Evolutionary conservation across 1,139 yeast genomes (phyloP), one percentile per base, ranked within the genome.

Genomic region (Schwanniomyces etchellsii): DNA sequence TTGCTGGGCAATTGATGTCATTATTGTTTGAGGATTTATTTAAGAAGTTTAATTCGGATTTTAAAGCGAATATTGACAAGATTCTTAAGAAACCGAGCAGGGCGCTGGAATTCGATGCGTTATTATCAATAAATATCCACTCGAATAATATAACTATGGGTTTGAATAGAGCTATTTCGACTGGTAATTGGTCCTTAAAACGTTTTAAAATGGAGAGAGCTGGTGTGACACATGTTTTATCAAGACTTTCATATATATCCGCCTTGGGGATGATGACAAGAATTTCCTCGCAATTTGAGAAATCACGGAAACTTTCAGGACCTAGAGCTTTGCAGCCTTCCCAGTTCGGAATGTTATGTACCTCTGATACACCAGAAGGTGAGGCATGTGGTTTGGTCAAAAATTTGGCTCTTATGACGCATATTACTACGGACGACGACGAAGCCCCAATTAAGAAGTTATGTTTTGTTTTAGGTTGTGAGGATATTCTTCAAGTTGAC

Each of bases 221-320:
- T 0, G 99, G 99, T 61, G 98, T 91, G 30, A 93, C 99, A 3
- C 98, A 91, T 54, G 97, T 91, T 28, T 67, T 91, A 34, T 81
- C 94, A 35, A 72, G 99, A 51, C 66, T 91, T 36, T 84, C 95
- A 20, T 91, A 88, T 54, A 91, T 91, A 31, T 81, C 95, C 7
- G 99, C 98, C 0, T 66, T 91, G 39, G 99, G 99, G 48, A 91
- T 91, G 99, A 91, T 91, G 99, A 91, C 99, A 11, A 84, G 99
- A 67, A 93, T 91, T 35, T 86, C 96, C 3, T 89, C 97, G 5
- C 99, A 91, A 58, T 91, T 91, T 52, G 99, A 91, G 58, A 91
- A 91, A 55, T 88, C 97, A 2, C 74, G 99, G 64, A 91, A 91
- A 57, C 98, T 91, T 26, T 85, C 96, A 3, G 99, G 99, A 31